Evolutionary conservation across 2,329 filamentous ascomycete species (phyloP).

Genomic region (Colletotrichum liaoningense): DNA sequence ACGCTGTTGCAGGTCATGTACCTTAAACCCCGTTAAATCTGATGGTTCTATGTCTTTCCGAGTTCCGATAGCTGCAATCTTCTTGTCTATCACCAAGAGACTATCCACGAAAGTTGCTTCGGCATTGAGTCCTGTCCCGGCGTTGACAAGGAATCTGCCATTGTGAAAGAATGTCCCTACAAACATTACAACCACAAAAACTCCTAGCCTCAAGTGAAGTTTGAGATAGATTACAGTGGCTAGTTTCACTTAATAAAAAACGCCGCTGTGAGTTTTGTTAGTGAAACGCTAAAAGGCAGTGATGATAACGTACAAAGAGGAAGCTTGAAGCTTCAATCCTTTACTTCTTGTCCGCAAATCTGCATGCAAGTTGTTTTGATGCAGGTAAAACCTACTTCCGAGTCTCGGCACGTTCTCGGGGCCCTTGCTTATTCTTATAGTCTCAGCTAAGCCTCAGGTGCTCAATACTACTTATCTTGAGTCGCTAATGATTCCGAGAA

Average conservation of each 20-base stretch:
- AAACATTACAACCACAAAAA: not conserved
- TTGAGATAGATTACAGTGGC: too few relatives aligned
- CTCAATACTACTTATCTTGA: not conserved
- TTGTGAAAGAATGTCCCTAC: constrained; percentile 40
- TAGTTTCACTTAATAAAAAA: too few relatives aligned
- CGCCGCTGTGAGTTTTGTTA: not conserved
- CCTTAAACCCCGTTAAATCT: not conserved
- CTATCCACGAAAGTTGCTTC: constrained; percentile 20
- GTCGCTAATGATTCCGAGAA: not conserved
- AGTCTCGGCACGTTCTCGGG: not conserved
- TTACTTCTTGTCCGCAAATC: not conserved
- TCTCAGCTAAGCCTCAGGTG: too few relatives aligned
- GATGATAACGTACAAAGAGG: not conserved
- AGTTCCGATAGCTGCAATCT: constrained; percentile 11
- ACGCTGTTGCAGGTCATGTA: constrained; percentile 7
- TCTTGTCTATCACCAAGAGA: constrained; percentile 10
- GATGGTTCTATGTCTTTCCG: not conserved
- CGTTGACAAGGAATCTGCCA: constrained; percentile 43
- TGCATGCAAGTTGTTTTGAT: not conserved
- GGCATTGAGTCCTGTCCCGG: constrained; percentile 39
- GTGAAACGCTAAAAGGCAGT: not conserved
- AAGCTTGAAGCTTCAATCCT: not conserved
- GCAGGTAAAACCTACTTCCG: not conserved
- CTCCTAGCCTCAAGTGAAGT: accelerated
- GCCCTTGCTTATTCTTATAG: too few relatives aligned